These are phyloP conservation scores for Paradendryphiella salina DNA, from an alignment of 2,329 filamentous ascomycete genomes.

Conservation along the genomic window DNA sequence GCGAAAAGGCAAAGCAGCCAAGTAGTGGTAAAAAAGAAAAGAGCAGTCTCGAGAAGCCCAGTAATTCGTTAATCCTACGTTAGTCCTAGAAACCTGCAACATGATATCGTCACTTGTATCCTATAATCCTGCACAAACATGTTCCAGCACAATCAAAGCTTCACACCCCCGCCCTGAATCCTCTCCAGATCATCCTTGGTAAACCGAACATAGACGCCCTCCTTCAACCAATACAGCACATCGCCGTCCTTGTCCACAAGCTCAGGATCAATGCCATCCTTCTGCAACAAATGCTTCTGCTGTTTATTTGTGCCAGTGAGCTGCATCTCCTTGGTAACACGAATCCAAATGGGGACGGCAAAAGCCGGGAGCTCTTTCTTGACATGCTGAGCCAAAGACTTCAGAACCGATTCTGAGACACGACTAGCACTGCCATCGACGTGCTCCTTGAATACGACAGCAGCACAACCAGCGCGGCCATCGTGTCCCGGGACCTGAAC, in stretches of 20 bases:
- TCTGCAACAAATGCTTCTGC: constrained; percentile 49
- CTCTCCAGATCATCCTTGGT: constrained; percentile 28
- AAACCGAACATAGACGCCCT: constrained; percentile 36
- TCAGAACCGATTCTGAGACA: constrained; percentile 18
- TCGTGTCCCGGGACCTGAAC: constrained; percentile 51
- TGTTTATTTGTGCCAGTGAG: constrained; percentile 55
- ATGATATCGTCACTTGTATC: background rate
- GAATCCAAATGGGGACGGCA: constrained; percentile 51
- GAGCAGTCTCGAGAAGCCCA: background rate
- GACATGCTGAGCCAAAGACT: constrained; percentile 43
- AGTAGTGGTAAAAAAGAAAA: background rate
- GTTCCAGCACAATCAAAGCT: constrained; percentile 25
- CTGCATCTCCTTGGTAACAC: constrained; percentile 46
- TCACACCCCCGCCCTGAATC: constrained; percentile 34
- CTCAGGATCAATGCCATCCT: constrained; percentile 49
- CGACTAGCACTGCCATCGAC: background rate
- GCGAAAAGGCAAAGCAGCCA: constrained; percentile 15
- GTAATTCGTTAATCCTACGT: background rate
- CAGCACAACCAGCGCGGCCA: constrained; percentile 52
- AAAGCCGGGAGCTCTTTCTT: constrained; percentile 48
- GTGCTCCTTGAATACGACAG: constrained; percentile 44
- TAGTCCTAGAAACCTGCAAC: background rate
- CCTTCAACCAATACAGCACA: constrained; percentile 49
- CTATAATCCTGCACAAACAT: background rate
- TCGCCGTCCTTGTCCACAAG: constrained; percentile 45